These are phyloP conservation scores for Dactylonectria macrodidyma DNA, from an alignment of 2,329 filamentous ascomycete species.

Conservation along the genomic window DNA sequence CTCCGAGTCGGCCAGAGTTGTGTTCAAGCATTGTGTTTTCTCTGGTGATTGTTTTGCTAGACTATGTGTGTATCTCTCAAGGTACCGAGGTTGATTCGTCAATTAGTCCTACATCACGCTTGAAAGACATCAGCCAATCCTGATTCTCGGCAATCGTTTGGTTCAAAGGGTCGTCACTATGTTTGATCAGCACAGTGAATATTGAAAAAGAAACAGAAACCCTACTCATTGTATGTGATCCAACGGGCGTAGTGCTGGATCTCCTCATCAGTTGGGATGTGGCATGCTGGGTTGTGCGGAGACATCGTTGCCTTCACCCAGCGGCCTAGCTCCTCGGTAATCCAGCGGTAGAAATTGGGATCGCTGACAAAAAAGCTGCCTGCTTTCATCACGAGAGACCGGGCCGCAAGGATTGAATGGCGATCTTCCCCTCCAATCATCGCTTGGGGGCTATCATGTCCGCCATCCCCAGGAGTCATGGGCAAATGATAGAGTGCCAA, in stretches of 20 bases:
- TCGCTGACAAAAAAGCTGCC: conserved; percentile 34
- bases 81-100: neutral
- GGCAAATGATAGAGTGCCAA: conserved; percentile 3
- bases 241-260: conserved; percentile 40
- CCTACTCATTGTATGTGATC: conserved; percentile 37
- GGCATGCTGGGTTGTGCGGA: conserved; percentile 34
- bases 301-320: conserved; percentile 40
- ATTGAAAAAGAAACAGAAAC: neutral
- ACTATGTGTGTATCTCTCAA: no score
- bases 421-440: neutral
- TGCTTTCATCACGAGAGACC: conserved; percentile 28
- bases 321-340: conserved; percentile 31
- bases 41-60: no score
- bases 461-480: neutral
- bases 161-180: conserved; percentile 35
- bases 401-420: conserved; percentile 20
- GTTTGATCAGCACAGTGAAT: neutral
- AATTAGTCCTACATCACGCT: conserved; percentile 29
- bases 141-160: conserved; percentile 36
- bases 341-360: conserved; percentile 34
- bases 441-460: neutral
- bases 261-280: conserved; percentile 34
- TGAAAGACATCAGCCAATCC: conserved; percentile 32
- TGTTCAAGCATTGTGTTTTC: no score
- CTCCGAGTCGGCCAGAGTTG: no score